Conservation (phyloP, 306 rosid species). For the Fragaria vesca region DNA sequence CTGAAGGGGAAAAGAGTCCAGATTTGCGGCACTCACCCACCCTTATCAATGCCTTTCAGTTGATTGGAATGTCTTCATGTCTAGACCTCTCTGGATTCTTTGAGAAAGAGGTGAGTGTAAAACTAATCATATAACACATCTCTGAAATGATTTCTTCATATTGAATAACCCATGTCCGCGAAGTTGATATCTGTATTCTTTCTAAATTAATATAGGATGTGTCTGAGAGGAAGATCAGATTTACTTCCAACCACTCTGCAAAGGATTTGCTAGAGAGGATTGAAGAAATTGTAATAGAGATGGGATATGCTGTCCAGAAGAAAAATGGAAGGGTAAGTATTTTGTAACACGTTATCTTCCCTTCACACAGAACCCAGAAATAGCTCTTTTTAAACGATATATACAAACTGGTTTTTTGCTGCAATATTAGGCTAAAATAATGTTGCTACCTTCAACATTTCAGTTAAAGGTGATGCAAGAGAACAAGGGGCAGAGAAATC, state of each 20-base stretch:
- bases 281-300: constrained; percentile 61
- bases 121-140: not conserved
- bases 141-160: not conserved
- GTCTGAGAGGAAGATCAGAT: constrained; percentile 90
- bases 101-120: constrained; percentile 77
- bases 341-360: constrained; percentile 4
- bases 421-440: not conserved
- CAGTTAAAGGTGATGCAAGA: constrained; percentile 77
- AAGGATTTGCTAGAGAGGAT: constrained; percentile 68
- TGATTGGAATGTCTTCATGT: constrained; percentile 91
- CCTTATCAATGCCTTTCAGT: constrained; percentile 82
- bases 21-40: constrained; percentile 33
- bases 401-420: not conserved
- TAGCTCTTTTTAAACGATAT: not conserved
- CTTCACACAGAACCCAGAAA: not conserved
- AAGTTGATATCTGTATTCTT: not conserved
- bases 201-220: constrained; percentile 48
- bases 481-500: constrained; percentile 42
- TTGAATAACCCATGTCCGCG: not conserved
- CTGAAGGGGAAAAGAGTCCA: constrained; percentile 46
- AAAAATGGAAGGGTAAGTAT: constrained; percentile 74
- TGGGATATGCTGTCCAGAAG: constrained; percentile 75
- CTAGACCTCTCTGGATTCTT: constrained; percentile 95
- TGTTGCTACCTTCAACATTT: constrained; percentile 7
- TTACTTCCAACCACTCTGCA: constrained; percentile 71